These are phyloP conservation scores for Pachyrhizus erosus DNA, from an alignment of 306 rosid genomes.

Conservation along the genomic window DNA sequence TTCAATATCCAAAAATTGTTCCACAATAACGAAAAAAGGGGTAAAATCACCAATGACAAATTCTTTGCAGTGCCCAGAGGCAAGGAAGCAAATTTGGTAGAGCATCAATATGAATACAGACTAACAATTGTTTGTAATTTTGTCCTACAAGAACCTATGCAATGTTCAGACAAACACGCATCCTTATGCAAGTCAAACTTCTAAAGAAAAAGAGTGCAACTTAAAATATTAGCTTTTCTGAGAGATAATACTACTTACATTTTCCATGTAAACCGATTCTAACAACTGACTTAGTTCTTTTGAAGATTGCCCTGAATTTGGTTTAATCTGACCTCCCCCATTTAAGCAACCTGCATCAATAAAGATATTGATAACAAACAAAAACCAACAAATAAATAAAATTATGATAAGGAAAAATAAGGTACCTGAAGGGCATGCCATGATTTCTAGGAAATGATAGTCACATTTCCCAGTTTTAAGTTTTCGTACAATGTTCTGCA, in stretches of 20 bases:
- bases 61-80: neutral
- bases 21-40: neutral
- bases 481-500: conserved; percentile 83
- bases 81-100: conserved; percentile 15
- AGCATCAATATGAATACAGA: neutral
- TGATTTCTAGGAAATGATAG: conserved; percentile 88
- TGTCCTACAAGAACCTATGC: neutral
- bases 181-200: conserved; percentile 3
- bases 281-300: conserved; percentile 73
- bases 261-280: conserved; percentile 75
- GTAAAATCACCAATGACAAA: neutral
- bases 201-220: neutral
- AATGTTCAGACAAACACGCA: conserved; percentile 7
- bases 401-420: neutral
- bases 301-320: conserved; percentile 75
- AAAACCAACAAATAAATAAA: conserved; percentile 16
- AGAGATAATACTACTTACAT: conserved; percentile 66
- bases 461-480: conserved; percentile 80
- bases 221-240: neutral
- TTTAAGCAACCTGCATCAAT: conserved; percentile 84
- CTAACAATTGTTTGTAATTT: neutral
- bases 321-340: conserved; percentile 97
- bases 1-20: neutral
- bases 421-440: conserved; percentile 98
- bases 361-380: neutral